Percentiles rank a stretch among this genome's conserved stretches.
Conservation (phyloP, 2,329 filamentous ascomycete genomes). For the Ophiostoma sp. region DNA sequence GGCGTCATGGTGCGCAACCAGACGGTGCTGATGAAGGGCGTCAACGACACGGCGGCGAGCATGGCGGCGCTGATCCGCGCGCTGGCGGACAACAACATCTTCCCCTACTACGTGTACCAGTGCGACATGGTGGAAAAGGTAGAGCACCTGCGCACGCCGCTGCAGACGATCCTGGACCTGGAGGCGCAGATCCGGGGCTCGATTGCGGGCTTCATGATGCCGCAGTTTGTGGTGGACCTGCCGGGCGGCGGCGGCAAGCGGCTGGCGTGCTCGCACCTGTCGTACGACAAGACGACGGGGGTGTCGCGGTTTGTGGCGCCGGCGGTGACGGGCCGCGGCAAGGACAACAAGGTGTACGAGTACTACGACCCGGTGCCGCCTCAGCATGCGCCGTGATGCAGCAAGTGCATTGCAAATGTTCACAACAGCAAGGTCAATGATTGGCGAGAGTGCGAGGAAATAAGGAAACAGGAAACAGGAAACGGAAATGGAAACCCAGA, state of each 20-base stretch:
- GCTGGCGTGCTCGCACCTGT: constrained; percentile 48
- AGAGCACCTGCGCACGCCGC: constrained; percentile 58
- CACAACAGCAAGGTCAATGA: background rate
- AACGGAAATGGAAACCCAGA: no score
- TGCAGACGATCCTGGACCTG: constrained; percentile 53
- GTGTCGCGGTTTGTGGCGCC: constrained; percentile 53
- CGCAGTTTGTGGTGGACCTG: constrained; percentile 58
- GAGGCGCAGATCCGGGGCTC: constrained; percentile 55
- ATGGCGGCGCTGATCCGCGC: constrained; percentile 50
- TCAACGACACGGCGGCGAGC: constrained; percentile 52
- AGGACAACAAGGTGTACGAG: constrained; percentile 46
- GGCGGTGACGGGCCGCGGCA: constrained; percentile 43
- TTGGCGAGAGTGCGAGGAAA: background rate
- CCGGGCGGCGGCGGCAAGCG: constrained; percentile 60
- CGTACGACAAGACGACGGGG: constrained; percentile 50
- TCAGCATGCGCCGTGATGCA: background rate
- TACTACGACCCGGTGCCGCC: constrained; percentile 50
- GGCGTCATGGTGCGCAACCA: constrained; percentile 57
- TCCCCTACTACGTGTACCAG: constrained; percentile 63
- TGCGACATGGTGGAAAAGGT: constrained; percentile 57
- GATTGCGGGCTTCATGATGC: constrained; percentile 58
- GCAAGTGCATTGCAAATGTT: background rate
- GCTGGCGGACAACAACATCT: constrained; percentile 52
- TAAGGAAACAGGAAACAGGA: no score
- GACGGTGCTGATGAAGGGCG: constrained; percentile 52